A percentile compares a stretch with the other conserved stretches of the same genome.
Evolutionary conservation across 164 flowering plant species (phyloP).

Genomic region (Magnolia officinalis): DNA sequence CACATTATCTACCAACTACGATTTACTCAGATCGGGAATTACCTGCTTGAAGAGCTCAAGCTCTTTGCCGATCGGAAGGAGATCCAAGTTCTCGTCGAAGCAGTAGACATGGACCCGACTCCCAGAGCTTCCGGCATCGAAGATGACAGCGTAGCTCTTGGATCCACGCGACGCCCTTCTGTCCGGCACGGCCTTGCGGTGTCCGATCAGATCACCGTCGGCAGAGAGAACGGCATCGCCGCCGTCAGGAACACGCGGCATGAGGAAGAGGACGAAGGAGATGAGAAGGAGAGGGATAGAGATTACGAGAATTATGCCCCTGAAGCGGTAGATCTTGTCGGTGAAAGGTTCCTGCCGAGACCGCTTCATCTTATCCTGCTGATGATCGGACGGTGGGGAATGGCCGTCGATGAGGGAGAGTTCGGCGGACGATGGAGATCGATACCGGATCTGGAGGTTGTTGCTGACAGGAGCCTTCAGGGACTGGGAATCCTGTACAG

Average conservation of each 20-base stretch:
- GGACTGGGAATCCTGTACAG: conserved; percentile 51
- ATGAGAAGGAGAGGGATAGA: conserved; percentile 64
- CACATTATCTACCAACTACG: neutral
- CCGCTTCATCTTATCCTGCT: conserved; percentile 34
- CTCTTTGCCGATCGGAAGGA: conserved; percentile 71
- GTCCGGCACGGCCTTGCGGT: neutral
- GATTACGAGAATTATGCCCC: conserved; percentile 57
- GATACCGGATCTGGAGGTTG: conserved; percentile 94
- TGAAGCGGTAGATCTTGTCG: conserved; percentile 61
- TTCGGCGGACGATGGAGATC: conserved; percentile 85
- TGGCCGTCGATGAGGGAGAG: conserved; percentile 41
- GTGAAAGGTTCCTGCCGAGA: conserved; percentile 28
- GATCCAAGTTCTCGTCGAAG: conserved; percentile 69
- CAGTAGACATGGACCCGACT: conserved; percentile 89
- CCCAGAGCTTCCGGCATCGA: conserved; percentile 98
- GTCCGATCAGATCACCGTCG: conserved; percentile 21
- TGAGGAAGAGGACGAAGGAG: conserved; percentile 51
- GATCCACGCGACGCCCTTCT: neutral
- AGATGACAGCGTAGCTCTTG: conserved; percentile 65
- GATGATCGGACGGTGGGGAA: conserved; percentile 19
- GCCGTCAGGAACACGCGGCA: conserved; percentile 48
- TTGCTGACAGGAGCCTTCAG: conserved; percentile 41
- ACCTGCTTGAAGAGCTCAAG: conserved; percentile 86
- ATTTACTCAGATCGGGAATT: neutral
- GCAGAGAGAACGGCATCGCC: neutral